Conservation (phyloP, 768 basidiomycete genomes). For the Amanita fuliginea region DNA sequence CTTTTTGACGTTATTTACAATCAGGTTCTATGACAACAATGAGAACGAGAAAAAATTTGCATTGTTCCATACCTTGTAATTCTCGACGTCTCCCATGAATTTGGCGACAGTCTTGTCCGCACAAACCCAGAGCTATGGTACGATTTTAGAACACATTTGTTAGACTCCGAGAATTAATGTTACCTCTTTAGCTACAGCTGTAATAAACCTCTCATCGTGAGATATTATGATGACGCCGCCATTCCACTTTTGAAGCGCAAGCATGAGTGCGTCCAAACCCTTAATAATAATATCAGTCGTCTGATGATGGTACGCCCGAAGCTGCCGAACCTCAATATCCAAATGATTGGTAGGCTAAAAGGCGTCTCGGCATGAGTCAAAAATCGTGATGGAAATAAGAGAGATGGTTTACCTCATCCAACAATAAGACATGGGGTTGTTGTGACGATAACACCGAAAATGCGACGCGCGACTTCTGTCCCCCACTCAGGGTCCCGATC, state of each 20-base stretch:
- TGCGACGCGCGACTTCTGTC: slow-evolving; percentile 93
- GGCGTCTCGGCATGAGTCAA: slow-evolving; percentile 3
- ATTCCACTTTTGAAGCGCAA: slow-evolving; percentile 69
- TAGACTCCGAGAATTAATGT: background rate
- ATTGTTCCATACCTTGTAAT: slow-evolving; percentile 61
- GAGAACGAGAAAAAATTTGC: background rate
- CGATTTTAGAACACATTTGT: background rate
- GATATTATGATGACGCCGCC: slow-evolving; percentile 90
- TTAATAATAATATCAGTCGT: slow-evolving; percentile 20
- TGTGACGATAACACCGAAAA: slow-evolving; percentile 82
- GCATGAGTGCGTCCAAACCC: slow-evolving; percentile 94
- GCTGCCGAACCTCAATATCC: slow-evolving; percentile 73
- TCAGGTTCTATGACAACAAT: slow-evolving; percentile 42
- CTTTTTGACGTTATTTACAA: slow-evolving; percentile 60
- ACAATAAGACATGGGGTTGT: slow-evolving; percentile 82
- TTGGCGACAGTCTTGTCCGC: slow-evolving; percentile 71
- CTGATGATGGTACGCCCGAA: slow-evolving; percentile 3
- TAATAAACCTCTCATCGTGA: slow-evolving; percentile 95
- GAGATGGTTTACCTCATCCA: slow-evolving; percentile 71
- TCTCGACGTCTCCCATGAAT: slow-evolving; percentile 84
- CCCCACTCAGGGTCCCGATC: slow-evolving; percentile 89
- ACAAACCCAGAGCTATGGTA: slow-evolving; percentile 80
- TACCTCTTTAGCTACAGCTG: slow-evolving; percentile 78
- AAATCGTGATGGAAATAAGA: background rate
- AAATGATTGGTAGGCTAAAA: slow-evolving; percentile 84